Evolutionary conservation across 805 yeast species (phyloP).

Genomic region (Yarrowia bubula): DNA sequence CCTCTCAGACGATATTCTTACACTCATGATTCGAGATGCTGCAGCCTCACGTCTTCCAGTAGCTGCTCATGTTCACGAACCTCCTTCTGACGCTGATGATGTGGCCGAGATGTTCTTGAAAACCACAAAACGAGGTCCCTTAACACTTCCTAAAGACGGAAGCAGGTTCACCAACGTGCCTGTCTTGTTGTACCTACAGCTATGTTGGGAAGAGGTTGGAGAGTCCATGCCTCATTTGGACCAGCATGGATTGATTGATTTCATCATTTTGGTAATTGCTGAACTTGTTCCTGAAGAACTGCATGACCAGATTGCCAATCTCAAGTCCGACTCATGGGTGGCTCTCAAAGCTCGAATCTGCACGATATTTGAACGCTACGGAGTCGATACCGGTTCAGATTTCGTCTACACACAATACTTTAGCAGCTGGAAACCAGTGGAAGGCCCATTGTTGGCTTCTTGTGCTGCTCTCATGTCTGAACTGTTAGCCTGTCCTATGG

Average conservation of each 20-base stretch:
- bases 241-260: not conserved
- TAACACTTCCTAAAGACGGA: not conserved
- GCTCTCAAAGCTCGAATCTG: conserved; percentile 8
- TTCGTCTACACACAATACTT: not conserved
- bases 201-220: not conserved
- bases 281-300: not conserved
- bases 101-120: not conserved
- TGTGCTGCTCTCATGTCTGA: conserved; percentile 10
- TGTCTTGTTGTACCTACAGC: not conserved
- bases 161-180: conserved; percentile 7
- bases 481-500: not conserved
- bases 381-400: conserved; percentile 1
- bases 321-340: conserved; percentile 2
- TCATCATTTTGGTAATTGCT: not conserved
- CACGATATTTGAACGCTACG: not conserved
- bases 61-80: not conserved
- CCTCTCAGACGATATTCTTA: not conserved
- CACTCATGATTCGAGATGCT: not conserved
- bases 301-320: not conserved
- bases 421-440: not conserved
- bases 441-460: not conserved
- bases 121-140: not conserved
- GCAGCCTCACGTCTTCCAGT: not conserved
- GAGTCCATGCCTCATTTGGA: not conserved
- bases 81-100: not conserved